Base-by-base conservation (phyloP, 768 basidiomycete genomes). In the Suillus lakei region DNA sequence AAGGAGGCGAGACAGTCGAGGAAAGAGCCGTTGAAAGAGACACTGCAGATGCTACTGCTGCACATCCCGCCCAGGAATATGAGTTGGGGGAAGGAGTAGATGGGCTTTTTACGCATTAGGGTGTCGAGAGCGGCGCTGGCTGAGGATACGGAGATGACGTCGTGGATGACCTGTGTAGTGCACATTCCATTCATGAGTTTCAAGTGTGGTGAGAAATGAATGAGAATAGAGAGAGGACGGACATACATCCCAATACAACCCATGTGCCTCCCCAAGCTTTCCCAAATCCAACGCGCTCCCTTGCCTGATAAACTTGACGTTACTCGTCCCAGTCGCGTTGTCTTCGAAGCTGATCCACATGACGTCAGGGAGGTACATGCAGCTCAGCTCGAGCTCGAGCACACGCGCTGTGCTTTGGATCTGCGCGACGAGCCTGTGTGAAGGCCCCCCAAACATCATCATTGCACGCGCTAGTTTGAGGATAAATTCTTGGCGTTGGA, bases 391-490 rank as follows among this genome's bases (percentile, higher is more conserved):
- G 65, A 95, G 82, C 67, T 95, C 93, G 30, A 96, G 85, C 16
- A 95, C 91, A 8, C 83, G 84, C 16, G 89, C 92, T 1, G 93
- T 92, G 16, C 90, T 88, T 72, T 88, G 87, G 63, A 95, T 88
- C 73, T 95, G 93, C 2, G 91, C 84, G 71, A 90, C 92, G 23
- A 96, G 83, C 48, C 93, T 90, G 74, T 96, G 92, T 13, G 90
- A 86, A 23, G 93, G 92, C 2, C 89, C 90, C 13, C 93, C 93
- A 69, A 92, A 94, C 86, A 91, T 92, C 92, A 95, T 96, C 84
- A 96, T 88, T 12, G 92, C 88, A 60, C 92, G 86, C 7, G 90
- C 86, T 34, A 95, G 85, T 80, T 94, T 95, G 76, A 94, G 79
- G 59, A 96, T 84, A 78, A 96, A 96, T 64, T 91, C 90, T 72